Evolutionary conservation across 2,329 filamentous ascomycete genomes (phyloP), one percentile per base, ranked within the genome.

Genomic region (Penicillium oxalicum): DNA sequence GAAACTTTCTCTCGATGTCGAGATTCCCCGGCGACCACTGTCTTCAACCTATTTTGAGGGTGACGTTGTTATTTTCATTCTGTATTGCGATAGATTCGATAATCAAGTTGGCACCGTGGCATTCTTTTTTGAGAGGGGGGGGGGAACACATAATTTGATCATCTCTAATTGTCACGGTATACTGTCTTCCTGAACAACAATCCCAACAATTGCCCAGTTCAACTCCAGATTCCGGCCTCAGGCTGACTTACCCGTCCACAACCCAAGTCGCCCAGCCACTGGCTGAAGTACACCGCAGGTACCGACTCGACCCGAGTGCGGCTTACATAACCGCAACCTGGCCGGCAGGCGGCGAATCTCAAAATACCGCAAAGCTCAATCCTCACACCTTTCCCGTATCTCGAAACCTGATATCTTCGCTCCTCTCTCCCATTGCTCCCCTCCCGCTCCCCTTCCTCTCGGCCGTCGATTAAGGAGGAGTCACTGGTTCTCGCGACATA

Each of bases 401-500:
- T 53, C 45, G 29, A 54, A 56, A 47, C 40, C 50, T 32, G 11
- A 53, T 47, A 40, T 40, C 44, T 49, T 42, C 48, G 40, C 37
- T 43, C 43, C 49, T 48, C 49, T 41, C 18, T 18, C 18, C 18
- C 18, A 18, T 18, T 18, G 18, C 18, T 18, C 18, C 18, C 52
- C 51, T 45, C 54, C 55, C 54, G 41, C 51, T 50, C 58, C 58
- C 59, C 53, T 52, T 49, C 53, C 51, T 56, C 50, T 51, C 51
- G 42, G 52, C 40, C 56, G 44, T 41, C 45, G 52, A 47, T 50
- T 48, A 56, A 52, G 61, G 63, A 63, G 65, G 62, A 54, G 55
- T 63, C 52, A 55, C 55, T 59, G 57, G 60, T 55, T 58, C 49
- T 61, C 61, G 60, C 61, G 56, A 54, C 61, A 57, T 60, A 49